Conservation (phyloP, 768 basidiomycete genomes). For the Boletus tylopilopsis region DNA sequence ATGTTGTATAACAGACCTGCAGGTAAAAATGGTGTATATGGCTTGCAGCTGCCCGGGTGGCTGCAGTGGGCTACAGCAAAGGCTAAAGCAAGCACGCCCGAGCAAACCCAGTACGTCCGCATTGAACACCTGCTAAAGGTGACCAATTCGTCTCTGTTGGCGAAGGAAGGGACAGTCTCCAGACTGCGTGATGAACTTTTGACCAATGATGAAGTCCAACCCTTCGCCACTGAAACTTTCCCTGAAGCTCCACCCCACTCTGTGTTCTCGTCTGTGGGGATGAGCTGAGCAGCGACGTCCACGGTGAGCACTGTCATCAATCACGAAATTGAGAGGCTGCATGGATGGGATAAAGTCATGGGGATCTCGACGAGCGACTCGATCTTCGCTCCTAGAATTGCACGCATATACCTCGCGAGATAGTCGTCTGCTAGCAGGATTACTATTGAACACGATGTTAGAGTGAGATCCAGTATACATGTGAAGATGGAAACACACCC, state of each 20-base stretch:
- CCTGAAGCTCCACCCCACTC: conserved; percentile 9
- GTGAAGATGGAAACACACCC: conserved; percentile 6
- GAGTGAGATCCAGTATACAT: neutral
- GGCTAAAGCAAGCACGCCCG: neutral
- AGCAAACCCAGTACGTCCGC: neutral
- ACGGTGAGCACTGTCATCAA: conserved; percentile 6
- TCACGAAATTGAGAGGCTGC: conserved; percentile 2
- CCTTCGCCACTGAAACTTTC: neutral
- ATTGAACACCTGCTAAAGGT: neutral
- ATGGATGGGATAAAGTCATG: no score
- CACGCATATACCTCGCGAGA: conserved; percentile 9
- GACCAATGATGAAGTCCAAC: neutral
- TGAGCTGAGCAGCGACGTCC: conserved; percentile 19
- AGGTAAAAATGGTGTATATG: no score
- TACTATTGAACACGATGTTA: neutral
- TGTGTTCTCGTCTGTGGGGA: conserved; percentile 13
- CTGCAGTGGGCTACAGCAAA: no score
- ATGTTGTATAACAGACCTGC: no score
- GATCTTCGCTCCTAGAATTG: conserved; percentile 11
- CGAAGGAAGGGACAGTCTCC: neutral
- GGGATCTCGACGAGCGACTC: neutral
- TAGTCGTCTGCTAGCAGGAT: conserved; percentile 21
- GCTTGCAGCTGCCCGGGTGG: no score
- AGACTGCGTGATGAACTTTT: neutral
- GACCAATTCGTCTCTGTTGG: no score